Conservation (phyloP, 2,329 filamentous ascomycete genomes). For the Arthrobotrys megalospora region DNA sequence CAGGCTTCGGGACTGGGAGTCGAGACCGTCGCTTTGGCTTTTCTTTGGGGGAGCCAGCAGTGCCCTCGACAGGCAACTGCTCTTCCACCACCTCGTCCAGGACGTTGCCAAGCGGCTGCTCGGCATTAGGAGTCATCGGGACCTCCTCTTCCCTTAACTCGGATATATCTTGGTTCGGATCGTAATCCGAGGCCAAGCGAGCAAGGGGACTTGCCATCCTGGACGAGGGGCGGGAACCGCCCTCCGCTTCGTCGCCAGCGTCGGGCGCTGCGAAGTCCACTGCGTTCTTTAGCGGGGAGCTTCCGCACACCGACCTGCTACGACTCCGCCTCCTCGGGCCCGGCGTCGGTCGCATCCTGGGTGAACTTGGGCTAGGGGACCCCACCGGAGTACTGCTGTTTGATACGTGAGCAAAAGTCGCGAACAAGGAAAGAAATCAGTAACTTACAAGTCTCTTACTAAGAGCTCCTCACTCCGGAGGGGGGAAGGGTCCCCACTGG, state of each 20-base stretch:
- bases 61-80: background rate
- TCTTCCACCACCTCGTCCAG: conserved; percentile 14
- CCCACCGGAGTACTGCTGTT: conserved; percentile 23
- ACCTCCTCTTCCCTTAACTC: conserved; percentile 55
- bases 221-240: conserved; percentile 14
- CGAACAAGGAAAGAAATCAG: background rate
- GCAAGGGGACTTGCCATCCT: conserved; percentile 33
- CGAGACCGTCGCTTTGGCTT: conserved; percentile 33
- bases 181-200: conserved; percentile 33
- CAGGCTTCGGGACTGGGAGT: conserved; percentile 39
- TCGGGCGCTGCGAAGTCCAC: conserved; percentile 45
- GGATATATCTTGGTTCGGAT: conserved; percentile 51
- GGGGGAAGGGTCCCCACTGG: conserved; percentile 43
- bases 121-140: conserved; percentile 8
- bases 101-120: conserved; percentile 1
- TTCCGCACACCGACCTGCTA: conserved; percentile 46
- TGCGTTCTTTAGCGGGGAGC: conserved; percentile 59
- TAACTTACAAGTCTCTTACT: conserved; percentile 41
- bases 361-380: conserved; percentile 10
- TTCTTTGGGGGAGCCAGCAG: background rate
- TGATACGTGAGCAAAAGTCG: background rate
- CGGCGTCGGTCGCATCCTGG: conserved; percentile 21
- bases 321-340: conserved; percentile 30
- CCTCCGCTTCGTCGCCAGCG: background rate
- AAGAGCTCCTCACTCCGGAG: conserved; percentile 46